Evolutionary conservation across 768 basidiomycete species (phyloP), one percentile per base, ranked within the genome.

Genomic region (Pleurotus tuoliensis): DNA sequence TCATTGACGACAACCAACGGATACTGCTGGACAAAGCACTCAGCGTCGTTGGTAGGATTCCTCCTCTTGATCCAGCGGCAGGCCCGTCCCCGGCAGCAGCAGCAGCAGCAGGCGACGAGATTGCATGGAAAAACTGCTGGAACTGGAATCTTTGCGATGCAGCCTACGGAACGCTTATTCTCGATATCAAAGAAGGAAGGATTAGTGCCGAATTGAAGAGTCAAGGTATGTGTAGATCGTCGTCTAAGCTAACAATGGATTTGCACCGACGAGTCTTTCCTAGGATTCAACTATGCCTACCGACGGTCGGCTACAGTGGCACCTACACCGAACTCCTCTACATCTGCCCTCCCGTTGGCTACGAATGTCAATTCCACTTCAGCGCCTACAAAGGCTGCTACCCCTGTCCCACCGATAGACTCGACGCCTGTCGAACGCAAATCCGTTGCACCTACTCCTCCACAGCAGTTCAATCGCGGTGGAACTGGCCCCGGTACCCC

Each of bases 121-220:
- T 88, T 3, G 87, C 92, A 0, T 99, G 97, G 97, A 99, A 98
- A 73, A 98, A 97, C 69, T 94, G 92, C 68, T 98, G 96, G 96
- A 94, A 97, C 68, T 97, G 96, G 96, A 96, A 98, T 65, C 74
- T 98, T 43, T 94, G 94, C 61, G 97, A 99, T 63, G 96, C 96
- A 5, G 91, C 94, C 2, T 97, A 88, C 59, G 96, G 97, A 1
- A 86, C 85, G 9, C 79, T 99, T 34, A 76, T 97, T 1, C 74
- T 99, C 45, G 94, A 97, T 62, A 75, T 98, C 63, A 89, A 89
- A 63, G 95, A 98, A 58, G 94, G 96, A 5, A 79, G 95, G 48
- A 84, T 99, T 46, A 94, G 92, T 57, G 88, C 89, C 0, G 95
- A 98, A 67, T 79, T 95, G 59, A 95, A 89, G 73, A 92, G 89